Evolutionary conservation across 2,329 filamentous ascomycete genomes (phyloP), one percentile per base, ranked within the genome.

Genomic region (Diaporthe sp.): DNA sequence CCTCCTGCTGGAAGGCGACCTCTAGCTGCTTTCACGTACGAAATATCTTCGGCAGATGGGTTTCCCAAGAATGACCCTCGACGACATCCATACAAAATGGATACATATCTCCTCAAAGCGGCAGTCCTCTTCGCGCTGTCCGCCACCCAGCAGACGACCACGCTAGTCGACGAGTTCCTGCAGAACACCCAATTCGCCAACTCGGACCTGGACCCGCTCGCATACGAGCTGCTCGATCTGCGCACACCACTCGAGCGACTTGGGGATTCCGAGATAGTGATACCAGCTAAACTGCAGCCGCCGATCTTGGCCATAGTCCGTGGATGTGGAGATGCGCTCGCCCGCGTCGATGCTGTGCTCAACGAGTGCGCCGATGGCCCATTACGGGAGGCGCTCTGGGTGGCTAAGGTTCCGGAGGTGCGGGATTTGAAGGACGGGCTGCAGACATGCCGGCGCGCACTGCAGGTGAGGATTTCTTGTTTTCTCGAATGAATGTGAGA

Each of bases 151-250:
- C 74, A 73, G 38, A 73, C 74, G 28, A 50, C 45, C 28, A 50
- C 71, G n/a, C 55, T 67, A 13, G 55, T 75, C 15, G 57, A 70
- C 30, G 71, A 70, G 40, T 57, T 75, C 38, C 40, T 71, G 60
- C 74, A 73, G 33, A 61, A 69, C 38, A 50, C 55, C 9, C 38
- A 55, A 4, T 57, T 69, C 33, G 64, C 71, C 17, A 68, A 58
- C 61, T 57, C 42, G 30, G 40, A 50, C 52, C 40, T 75, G 3
- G 74, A 75, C 47, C 55, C 74, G 7, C 64, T 75, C 19, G 73
- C 71, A 4, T 75, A 74, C 66, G 74, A 75, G 64, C 57, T 75
- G 47, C 66, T 74, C 6, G 74, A 75, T 42, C 74, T 75, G 22
- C 72, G 64, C 17, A 68, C 45, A 1, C 70, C 64, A 4, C 74